Conservation (phyloP, 345 rosid genomes). For the Gossypium anomalum region DNA sequence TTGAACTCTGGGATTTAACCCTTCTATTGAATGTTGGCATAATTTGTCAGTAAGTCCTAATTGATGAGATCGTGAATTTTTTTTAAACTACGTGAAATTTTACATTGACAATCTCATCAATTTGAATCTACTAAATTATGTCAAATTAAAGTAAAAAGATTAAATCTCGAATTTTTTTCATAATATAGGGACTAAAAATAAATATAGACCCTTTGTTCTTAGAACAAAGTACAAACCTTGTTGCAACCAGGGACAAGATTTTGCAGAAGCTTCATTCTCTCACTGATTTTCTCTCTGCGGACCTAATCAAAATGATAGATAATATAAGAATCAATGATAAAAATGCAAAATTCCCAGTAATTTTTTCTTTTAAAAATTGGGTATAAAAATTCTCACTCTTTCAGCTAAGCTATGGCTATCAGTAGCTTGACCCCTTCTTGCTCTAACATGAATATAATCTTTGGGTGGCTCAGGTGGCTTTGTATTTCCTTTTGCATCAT, state of each 20-base stretch:
- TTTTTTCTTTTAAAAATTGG: background rate
- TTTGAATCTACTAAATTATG: too few species aligned
- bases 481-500: constrained; percentile 12
- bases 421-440: constrained; percentile 93
- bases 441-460: constrained; percentile 87
- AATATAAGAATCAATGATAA: background rate
- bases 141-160: too few species aligned
- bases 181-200: too few species aligned
- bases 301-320: constrained; percentile 37
- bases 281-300: constrained; percentile 91
- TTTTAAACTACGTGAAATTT: too few species aligned
- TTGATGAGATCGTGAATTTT: too few species aligned
- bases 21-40: too few species aligned
- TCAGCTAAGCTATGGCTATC: constrained; percentile 97
- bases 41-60: too few species aligned
- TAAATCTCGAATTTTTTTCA: too few species aligned
- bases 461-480: constrained; percentile 49
- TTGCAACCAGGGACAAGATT: constrained; percentile 97
- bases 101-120: too few species aligned
- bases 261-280: constrained; percentile 93
- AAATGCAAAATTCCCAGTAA: background rate
- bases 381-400: constrained; percentile 50
- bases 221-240: constrained; percentile 41
- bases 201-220: too few species aligned
- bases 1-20: too few species aligned